Conservation (phyloP, 2,329 filamentous ascomycete genomes). For the Trichoderma atroviride region DNA sequence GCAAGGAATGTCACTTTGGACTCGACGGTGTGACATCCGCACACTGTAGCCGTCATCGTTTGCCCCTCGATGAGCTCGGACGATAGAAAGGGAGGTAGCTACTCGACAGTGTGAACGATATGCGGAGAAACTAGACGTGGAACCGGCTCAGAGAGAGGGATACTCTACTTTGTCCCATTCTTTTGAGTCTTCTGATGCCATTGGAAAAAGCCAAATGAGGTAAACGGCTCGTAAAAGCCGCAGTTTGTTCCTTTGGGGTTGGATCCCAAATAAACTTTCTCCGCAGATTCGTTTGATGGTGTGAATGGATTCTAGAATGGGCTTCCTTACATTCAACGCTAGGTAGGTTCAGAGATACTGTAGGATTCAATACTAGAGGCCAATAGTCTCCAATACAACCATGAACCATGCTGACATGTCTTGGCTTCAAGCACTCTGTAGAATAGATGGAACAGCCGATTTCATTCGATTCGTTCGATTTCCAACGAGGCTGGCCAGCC, state of each 20-base stretch:
- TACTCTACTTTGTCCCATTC: neutral
- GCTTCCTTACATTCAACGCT: neutral
- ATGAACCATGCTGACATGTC: neutral
- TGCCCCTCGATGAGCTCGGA: neutral
- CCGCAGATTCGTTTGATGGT: neutral
- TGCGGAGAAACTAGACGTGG: neutral
- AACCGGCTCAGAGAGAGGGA: neutral
- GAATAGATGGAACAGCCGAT: neutral
- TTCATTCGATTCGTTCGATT: neutral
- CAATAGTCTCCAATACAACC: slow-evolving; percentile 2
- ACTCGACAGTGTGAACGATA: neutral
- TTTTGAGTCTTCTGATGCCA: neutral
- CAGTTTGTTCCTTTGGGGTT: too few species aligned
- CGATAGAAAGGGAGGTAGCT: neutral
- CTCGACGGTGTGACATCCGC: neutral
- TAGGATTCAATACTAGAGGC: neutral
- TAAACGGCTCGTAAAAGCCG: neutral
- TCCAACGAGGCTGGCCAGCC: slow-evolving; percentile 21
- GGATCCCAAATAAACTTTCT: neutral
- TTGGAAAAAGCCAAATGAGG: neutral
- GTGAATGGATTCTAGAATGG: neutral
- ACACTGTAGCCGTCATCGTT: neutral
- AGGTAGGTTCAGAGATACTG: neutral
- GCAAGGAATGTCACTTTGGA: slow-evolving; percentile 9
- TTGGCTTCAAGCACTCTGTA: neutral